Evolutionary conservation across 2,329 filamentous ascomycete genomes (phyloP), one percentile per base, ranked within the genome.

Genomic region (Aureobasidium uvarum): DNA sequence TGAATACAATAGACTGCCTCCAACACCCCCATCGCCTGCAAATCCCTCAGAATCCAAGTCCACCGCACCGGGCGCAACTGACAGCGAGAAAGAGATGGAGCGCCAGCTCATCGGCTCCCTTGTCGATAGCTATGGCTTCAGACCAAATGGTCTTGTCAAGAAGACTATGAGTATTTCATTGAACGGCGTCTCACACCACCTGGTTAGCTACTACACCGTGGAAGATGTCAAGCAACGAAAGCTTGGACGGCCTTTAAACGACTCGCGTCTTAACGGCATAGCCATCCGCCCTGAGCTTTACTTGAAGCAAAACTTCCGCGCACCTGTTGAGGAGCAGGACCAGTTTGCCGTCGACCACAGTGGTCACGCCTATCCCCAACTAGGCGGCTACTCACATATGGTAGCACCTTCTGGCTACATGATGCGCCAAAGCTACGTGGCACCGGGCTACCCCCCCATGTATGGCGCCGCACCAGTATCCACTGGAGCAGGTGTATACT

Each of bases 121-220:
- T 14, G 85, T 94, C n/a, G 92, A 96, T 77, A 92, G 89, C 0
- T 96, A 96, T 71, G 86, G 87, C 38, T 96, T 96, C 83, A 95
- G 95, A 72, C 81, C 86, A 16, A 85, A 86, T 1, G 92, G 93
- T 0, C 78, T 97, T 46, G 85, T 96, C 68, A 97, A 97, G 83
- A 96, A 96, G 81, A 96, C 92, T 0, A 92, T 96, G 77, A 94
- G 89, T 71, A 86, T 96, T 45, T 86, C 84, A 2, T 86, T 89
- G 59, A 83, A 88, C 31, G 89, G 89, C 2, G 84, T 92, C 2
- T 87, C 86, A 2, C 92, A 96, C 72, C 92, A 96, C 72, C 79
- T 97, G 60, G 92, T 96, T 46, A 93, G 89, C 18, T 97, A 97
- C 75, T 96, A 96, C 79, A 91, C 81, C 50, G 83, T 94, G 13